phyloP scores from a whole-genome alignment of 306 rosid species.

The Datisca glomerata region DNA sequence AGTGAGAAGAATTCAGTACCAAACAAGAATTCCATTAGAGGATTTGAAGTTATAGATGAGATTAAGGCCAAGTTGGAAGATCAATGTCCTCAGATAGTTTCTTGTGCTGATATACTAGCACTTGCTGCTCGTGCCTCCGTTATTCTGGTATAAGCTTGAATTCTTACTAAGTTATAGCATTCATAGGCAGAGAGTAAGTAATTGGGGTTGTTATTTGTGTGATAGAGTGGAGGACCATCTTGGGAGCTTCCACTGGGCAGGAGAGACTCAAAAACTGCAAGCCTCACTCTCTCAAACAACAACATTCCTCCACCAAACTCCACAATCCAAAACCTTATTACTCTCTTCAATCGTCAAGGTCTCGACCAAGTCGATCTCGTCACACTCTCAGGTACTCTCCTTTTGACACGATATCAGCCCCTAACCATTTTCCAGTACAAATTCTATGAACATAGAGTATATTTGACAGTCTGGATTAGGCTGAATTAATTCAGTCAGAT shows the following conservation, averaged over 20 bases:
- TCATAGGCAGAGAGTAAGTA: too few species aligned
- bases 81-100: conserved; percentile 60
- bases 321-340: conserved; percentile 37
- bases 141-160: conserved; percentile 28
- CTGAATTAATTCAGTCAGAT: too few species aligned
- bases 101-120: conserved; percentile 80
- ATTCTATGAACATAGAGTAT: too few species aligned
- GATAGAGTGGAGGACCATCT: conserved; percentile 80
- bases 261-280: conserved; percentile 66
- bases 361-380: conserved; percentile 71
- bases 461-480: not conserved
- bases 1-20: conserved; percentile 65
- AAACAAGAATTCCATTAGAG: conserved; percentile 64
- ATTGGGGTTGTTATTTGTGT: too few species aligned
- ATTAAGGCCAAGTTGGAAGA: conserved; percentile 63
- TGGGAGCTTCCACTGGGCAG: conserved; percentile 84
- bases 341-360: conserved; percentile 65
- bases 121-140: conserved; percentile 78
- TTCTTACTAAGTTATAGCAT: not conserved
- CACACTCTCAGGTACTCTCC: conserved; percentile 54
- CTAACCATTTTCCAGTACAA: too few species aligned
- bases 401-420: not conserved
- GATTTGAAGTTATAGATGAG: conserved; percentile 66
- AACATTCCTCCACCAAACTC: conserved; percentile 72
- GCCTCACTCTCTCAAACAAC: conserved; percentile 44